phyloP scores from a whole-genome alignment of 2,329 filamentous ascomycete genomes.

The Phialocephala subalpina region DNA sequence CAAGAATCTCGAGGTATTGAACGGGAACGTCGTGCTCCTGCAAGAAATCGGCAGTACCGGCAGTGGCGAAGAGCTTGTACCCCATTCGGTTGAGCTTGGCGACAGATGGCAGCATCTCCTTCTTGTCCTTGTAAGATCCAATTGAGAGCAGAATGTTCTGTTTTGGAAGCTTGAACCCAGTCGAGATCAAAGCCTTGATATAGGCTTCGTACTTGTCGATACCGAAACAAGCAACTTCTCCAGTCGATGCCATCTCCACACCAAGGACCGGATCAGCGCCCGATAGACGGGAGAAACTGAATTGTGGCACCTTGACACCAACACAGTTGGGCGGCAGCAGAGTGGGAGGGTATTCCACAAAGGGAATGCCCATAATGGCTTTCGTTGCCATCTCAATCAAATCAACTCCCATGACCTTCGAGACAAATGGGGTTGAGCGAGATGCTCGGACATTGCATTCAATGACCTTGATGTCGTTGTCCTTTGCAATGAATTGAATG shows the following conservation, averaged over 20 bases:
- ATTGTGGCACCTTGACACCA: slow-evolving; percentile 97
- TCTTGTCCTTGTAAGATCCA: slow-evolving; percentile 97
- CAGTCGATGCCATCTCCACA: slow-evolving; percentile 99
- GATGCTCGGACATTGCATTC: slow-evolving; percentile 98
- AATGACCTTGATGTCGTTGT: slow-evolving; percentile 99
- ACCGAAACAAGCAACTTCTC: slow-evolving; percentile 97
- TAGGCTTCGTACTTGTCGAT: slow-evolving; percentile 97
- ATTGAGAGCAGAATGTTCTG: slow-evolving; percentile 96
- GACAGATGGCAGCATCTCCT: slow-evolving; percentile 94
- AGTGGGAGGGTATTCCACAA: slow-evolving; percentile 81
- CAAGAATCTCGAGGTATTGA: slow-evolving; percentile 91
- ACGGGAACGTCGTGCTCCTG: slow-evolving; percentile 91
- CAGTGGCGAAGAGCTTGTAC: slow-evolving; percentile 95
- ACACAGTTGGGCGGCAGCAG: slow-evolving; percentile 83
- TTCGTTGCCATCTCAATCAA: slow-evolving; percentile 99
- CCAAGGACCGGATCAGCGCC: slow-evolving; percentile 95
- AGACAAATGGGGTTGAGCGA: slow-evolving; percentile 96
- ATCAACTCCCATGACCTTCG: slow-evolving; percentile 97
- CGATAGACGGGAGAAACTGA: slow-evolving; percentile 96
- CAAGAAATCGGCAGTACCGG: slow-evolving; percentile 95
- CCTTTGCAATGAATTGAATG: slow-evolving; percentile 99
- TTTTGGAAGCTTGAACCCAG: slow-evolving; percentile 95
- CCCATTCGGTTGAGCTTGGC: slow-evolving; percentile 88
- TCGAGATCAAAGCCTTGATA: slow-evolving; percentile 93
- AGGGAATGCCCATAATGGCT: slow-evolving; percentile 87